phyloP scores from a whole-genome alignment of 2,329 filamentous ascomycete species.

The Fusarium sp. region DNA sequence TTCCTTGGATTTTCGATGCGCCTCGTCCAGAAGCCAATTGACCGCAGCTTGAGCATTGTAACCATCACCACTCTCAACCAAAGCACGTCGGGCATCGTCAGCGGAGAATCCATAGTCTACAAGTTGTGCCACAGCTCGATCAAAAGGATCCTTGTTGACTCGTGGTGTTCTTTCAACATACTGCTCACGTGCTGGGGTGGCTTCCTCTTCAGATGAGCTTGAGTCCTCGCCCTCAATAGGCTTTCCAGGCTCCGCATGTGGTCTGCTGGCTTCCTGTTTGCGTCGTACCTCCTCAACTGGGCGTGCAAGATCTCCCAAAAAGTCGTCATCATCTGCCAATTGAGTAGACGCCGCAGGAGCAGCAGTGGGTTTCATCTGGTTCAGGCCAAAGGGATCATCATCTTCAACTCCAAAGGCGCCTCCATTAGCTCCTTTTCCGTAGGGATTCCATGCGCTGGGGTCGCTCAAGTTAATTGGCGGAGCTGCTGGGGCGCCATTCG shows the following conservation, averaged over 20 bases:
- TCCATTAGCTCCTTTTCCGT: conserved; percentile 42
- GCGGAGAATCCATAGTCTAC: conserved; percentile 94
- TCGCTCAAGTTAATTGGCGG: conserved; percentile 60
- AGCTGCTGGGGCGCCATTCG: conserved; percentile 41
- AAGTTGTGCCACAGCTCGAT: conserved; percentile 84
- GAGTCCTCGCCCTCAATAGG: conserved; percentile 62
- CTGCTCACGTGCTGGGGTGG: conserved; percentile 26
- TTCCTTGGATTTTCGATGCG: conserved; percentile 82
- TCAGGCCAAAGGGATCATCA: conserved; percentile 88
- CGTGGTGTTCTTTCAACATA: conserved; percentile 35
- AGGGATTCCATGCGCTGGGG: conserved; percentile 60
- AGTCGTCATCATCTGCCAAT: conserved; percentile 65
- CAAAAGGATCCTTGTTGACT: conserved; percentile 58
- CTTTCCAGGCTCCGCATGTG: conserved; percentile 61
- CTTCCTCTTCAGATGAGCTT: conserved; percentile 55
- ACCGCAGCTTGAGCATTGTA: conserved; percentile 86
- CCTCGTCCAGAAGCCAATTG: conserved; percentile 88
- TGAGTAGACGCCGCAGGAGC: conserved; percentile 42
- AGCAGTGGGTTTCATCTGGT: conserved; percentile 61
- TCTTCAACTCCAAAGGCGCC: conserved; percentile 68
- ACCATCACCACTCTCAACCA: conserved; percentile 81
- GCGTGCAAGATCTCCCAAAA: conserved; percentile 69
- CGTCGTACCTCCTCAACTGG: conserved; percentile 70
- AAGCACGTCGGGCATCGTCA: conserved; percentile 81
- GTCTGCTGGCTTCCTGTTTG: conserved; percentile 51